Conservation (phyloP, 768 basidiomycete species). For the Rhodotorula kratochvilovae region DNA sequence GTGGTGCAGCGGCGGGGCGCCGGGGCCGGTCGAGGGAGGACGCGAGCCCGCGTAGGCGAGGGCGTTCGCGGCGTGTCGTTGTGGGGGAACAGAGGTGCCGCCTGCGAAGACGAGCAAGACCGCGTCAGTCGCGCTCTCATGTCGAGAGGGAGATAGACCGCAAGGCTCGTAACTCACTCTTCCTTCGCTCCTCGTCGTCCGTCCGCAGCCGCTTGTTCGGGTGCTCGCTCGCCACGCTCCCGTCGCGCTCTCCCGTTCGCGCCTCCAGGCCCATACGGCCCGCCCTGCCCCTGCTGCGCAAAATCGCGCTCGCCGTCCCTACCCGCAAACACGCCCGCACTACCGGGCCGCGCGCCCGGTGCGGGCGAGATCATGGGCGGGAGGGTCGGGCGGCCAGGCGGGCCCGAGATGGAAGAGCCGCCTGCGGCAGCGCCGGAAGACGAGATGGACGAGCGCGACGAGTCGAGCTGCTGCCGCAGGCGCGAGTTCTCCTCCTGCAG, state of each 20-base stretch:
- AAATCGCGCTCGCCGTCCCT: not conserved
- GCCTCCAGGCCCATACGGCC: constrained; percentile 1
- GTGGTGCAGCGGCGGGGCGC: constrained; percentile 9
- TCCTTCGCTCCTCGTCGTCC: constrained; percentile 25
- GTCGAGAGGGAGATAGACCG: too few relatives aligned
- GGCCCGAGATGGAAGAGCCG: not conserved
- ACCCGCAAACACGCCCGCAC: not conserved
- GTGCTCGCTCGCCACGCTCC: constrained; percentile 9
- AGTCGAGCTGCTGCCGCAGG: constrained; percentile 44
- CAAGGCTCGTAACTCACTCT: too few relatives aligned
- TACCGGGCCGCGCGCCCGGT: constrained; percentile 1
- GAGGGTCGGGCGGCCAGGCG: constrained; percentile 9
- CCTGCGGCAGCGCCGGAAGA: not conserved
- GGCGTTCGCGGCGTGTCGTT: constrained; percentile 1
- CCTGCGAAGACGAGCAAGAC: too few relatives aligned
- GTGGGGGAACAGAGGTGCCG: not conserved
- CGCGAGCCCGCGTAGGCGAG: constrained; percentile 10
- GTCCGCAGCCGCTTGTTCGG: constrained; percentile 22
- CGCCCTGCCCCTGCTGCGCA: not conserved
- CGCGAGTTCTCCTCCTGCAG: constrained; percentile 41
- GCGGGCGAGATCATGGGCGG: constrained; percentile 17
- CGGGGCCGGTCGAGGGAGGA: constrained; percentile 19
- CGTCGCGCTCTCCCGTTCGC: constrained; percentile 2
- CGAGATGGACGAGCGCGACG: constrained; percentile 15
- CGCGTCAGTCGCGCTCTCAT: too few relatives aligned